These are phyloP conservation scores for Cutaneotrichosporon cavernicola DNA, from an alignment of 1,284 basidiomycete genomes.

Conservation along the genomic window DNA sequence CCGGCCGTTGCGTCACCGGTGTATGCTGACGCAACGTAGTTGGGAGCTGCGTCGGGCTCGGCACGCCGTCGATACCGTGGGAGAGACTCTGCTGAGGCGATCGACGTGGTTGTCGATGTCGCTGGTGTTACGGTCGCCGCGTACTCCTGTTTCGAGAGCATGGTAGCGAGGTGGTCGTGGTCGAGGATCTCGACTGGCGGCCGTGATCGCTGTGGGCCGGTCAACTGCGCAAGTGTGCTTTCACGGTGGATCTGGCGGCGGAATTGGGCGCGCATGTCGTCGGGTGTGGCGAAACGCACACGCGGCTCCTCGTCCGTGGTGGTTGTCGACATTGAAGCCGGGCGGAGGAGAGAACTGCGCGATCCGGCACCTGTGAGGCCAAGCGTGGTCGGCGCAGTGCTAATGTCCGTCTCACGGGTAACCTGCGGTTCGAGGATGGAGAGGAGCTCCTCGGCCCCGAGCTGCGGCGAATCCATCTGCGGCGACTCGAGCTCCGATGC, in stretches of 20 bases:
- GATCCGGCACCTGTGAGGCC: neutral
- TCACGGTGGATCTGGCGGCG: constrained; percentile 8
- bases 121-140: neutral
- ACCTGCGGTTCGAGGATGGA: neutral
- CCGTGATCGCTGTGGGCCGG: neutral
- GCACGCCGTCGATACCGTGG: neutral
- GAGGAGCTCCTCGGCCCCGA: neutral
- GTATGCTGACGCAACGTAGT: constrained; percentile 14
- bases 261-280: constrained; percentile 3
- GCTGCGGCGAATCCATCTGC: neutral
- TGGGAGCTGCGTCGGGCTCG: neutral
- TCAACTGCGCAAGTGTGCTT: neutral
- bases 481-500: neutral
- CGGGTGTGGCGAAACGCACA: constrained; percentile 1
- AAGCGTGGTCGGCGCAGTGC: neutral
- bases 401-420: constrained; percentile 5
- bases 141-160: constrained; percentile 1
- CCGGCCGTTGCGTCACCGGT: constrained; percentile 12
- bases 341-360: neutral
- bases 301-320: constrained; percentile 2
- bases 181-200: constrained; percentile 3
- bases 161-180: neutral
- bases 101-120: neutral
- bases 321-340: neutral
- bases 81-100: neutral